Conservation (phyloP, 768 basidiomycete genomes). For the Boletellus ananas region DNA sequence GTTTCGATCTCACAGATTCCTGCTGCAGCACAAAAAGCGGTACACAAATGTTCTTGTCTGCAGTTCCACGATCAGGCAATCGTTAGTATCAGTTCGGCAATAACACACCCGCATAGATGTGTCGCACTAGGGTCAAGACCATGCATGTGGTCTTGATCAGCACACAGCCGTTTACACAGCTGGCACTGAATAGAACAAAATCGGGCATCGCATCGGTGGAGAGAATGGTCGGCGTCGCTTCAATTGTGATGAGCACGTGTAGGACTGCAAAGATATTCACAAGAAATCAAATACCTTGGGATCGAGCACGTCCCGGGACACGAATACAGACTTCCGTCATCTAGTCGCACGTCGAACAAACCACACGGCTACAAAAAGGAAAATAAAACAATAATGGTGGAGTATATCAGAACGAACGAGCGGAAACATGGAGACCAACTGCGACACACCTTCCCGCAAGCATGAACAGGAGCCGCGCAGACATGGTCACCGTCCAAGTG, state of each 20-base stretch:
- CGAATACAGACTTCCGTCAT: conserved; percentile 32
- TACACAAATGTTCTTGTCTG: conserved; percentile 53
- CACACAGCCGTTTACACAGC: conserved; percentile 54
- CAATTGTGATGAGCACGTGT: background rate
- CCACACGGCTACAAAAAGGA: conserved; percentile 39
- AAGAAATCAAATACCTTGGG: conserved; percentile 33
- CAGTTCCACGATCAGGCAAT: background rate
- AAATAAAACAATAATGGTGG: no score
- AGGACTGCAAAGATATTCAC: background rate
- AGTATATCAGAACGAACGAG: background rate
- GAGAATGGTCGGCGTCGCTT: conserved; percentile 44
- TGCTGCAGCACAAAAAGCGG: conserved; percentile 36
- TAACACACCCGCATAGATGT: conserved; percentile 56
- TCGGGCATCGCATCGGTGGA: conserved; percentile 49
- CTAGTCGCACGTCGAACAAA: conserved; percentile 29
- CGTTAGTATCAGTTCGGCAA: background rate
- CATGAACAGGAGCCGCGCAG: conserved; percentile 51
- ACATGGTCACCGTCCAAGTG: conserved; percentile 49
- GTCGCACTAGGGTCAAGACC: conserved; percentile 36
- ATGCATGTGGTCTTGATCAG: conserved; percentile 48
- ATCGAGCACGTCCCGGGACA: conserved; percentile 43
- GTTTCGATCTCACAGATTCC: conserved; percentile 62
- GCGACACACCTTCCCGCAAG: conserved; percentile 48
- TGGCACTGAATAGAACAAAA: conserved; percentile 53
- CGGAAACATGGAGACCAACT: no score